Evolutionary conservation across 441 rosid genomes (phyloP).

Genomic region (Dalechampia spathulata): DNA sequence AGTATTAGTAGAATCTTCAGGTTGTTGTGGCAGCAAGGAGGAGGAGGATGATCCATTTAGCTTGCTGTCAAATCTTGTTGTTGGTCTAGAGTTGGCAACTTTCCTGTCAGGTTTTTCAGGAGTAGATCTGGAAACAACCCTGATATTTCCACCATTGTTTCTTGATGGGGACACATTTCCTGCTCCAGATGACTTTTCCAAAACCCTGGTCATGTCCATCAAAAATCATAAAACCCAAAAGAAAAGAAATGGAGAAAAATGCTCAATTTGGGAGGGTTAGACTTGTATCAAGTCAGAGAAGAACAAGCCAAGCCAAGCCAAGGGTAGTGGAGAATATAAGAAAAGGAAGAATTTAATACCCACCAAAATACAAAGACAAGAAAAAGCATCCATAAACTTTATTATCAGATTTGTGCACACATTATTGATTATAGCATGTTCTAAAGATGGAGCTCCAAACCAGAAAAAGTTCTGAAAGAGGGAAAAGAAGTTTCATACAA

Average conservation of each 20-base stretch:
- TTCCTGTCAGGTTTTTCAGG: slow-evolving; percentile 43
- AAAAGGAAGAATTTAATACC: slow-evolving; percentile 11
- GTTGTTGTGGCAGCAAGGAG: slow-evolving; percentile 17
- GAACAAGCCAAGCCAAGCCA: too few species aligned
- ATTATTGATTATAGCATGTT: not conserved
- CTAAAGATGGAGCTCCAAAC: too few species aligned
- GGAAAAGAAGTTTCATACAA: too few species aligned
- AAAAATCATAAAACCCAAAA: not conserved
- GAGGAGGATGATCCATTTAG: slow-evolving; percentile 35
- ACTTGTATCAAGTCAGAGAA: too few species aligned
- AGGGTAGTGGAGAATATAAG: slow-evolving; percentile 7
- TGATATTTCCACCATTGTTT: slow-evolving; percentile 13
- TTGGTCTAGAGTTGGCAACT: slow-evolving; percentile 19
- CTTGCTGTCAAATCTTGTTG: slow-evolving; percentile 38
- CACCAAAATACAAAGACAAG: slow-evolving; percentile 17
- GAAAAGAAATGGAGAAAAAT: slow-evolving; percentile 2
- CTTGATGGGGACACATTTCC: slow-evolving; percentile 31
- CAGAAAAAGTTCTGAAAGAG: too few species aligned
- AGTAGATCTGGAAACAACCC: slow-evolving; percentile 43
- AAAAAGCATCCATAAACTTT: not conserved
- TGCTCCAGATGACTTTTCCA: slow-evolving; percentile 30
- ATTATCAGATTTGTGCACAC: slow-evolving; percentile 2
- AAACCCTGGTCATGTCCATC: slow-evolving; percentile 31
- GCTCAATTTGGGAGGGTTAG: too few species aligned
- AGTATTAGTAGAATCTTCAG: slow-evolving; percentile 16